Conservation (phyloP, 2,329 filamentous ascomycete species). For the Fusarium illudens region DNA sequence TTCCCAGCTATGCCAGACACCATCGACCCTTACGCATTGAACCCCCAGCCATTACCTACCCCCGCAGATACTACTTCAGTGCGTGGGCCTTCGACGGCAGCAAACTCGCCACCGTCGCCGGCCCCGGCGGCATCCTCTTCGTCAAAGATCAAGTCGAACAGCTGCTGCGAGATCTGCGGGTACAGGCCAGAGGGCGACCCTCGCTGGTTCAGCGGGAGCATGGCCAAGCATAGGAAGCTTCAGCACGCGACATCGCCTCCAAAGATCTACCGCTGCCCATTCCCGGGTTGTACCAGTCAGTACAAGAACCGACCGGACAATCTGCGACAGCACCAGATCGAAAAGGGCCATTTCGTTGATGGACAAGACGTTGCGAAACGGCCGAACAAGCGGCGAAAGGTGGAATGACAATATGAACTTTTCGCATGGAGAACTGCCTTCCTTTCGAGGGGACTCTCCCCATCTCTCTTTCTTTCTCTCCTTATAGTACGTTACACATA, state of each 20-base stretch:
- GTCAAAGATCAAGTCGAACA: slow-evolving; percentile 53
- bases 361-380: slow-evolving; percentile 49
- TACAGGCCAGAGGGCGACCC: slow-evolving; percentile 65
- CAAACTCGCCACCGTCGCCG: slow-evolving; percentile 39
- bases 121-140: slow-evolving; percentile 11
- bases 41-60: slow-evolving; percentile 33
- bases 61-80: slow-evolving; percentile 33
- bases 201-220: slow-evolving; percentile 66
- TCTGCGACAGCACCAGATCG: slow-evolving; percentile 63
- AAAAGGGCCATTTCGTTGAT: slow-evolving; percentile 64
- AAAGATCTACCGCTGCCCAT: slow-evolving; percentile 62
- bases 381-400: slow-evolving; percentile 60
- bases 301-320: slow-evolving; percentile 66
- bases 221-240: slow-evolving; percentile 66
- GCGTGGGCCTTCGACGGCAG: slow-evolving; percentile 33
- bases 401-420: slow-evolving; percentile 23
- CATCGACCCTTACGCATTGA: slow-evolving; percentile 24
- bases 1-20: slow-evolving; percentile 16
- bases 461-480: slow-evolving; percentile 3
- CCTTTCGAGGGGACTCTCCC: not conserved
- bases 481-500: slow-evolving; percentile 7
- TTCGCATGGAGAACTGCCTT: not conserved
- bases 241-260: slow-evolving; percentile 60
- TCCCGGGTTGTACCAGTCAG: slow-evolving; percentile 61
- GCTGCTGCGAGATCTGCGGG: slow-evolving; percentile 61